Evolutionary conservation across 768 basidiomycete species (phyloP).

Genomic region (Russula virescens): DNA sequence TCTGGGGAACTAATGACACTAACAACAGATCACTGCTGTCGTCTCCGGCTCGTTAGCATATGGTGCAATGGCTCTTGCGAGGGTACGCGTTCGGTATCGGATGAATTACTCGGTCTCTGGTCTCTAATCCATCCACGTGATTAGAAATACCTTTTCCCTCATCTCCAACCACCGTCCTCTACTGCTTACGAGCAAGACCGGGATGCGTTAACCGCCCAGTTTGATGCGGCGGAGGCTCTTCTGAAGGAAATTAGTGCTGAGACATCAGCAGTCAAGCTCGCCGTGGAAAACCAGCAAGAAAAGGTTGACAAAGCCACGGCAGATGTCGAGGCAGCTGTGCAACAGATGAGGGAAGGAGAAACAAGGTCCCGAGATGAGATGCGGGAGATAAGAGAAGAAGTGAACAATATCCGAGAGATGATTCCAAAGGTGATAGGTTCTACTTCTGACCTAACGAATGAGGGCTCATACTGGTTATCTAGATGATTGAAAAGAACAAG

Average conservation of each 20-base stretch:
- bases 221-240: slow-evolving; percentile 79
- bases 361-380: slow-evolving; percentile 78
- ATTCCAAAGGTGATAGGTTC: slow-evolving; percentile 72
- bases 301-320: slow-evolving; percentile 64
- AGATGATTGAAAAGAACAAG: slow-evolving; percentile 96
- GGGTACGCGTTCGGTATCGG: slow-evolving; percentile 39
- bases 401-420: slow-evolving; percentile 86
- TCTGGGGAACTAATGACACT: slow-evolving; percentile 17
- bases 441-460: slow-evolving; percentile 4
- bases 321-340: slow-evolving; percentile 66
- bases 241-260: slow-evolving; percentile 76
- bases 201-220: slow-evolving; percentile 79
- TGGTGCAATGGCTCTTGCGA: slow-evolving; percentile 73
- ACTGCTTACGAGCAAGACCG: slow-evolving; percentile 89
- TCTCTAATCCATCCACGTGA: slow-evolving; percentile 9
- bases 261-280: slow-evolving; percentile 61
- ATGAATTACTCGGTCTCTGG: neutral
- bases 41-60: slow-evolving; percentile 83
- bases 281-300: slow-evolving; percentile 71
- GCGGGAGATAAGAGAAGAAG: slow-evolving; percentile 86
- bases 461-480: slow-evolving; percentile 11
- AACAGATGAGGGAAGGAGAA: slow-evolving; percentile 75
- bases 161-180: slow-evolving; percentile 80
- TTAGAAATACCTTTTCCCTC: slow-evolving; percentile 87
- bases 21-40: slow-evolving; percentile 78